Percentiles rank a stretch among this genome's conserved stretches.
phyloP scores from a whole-genome alignment of 2,329 filamentous ascomycete species.

The Alternaria atra region DNA sequence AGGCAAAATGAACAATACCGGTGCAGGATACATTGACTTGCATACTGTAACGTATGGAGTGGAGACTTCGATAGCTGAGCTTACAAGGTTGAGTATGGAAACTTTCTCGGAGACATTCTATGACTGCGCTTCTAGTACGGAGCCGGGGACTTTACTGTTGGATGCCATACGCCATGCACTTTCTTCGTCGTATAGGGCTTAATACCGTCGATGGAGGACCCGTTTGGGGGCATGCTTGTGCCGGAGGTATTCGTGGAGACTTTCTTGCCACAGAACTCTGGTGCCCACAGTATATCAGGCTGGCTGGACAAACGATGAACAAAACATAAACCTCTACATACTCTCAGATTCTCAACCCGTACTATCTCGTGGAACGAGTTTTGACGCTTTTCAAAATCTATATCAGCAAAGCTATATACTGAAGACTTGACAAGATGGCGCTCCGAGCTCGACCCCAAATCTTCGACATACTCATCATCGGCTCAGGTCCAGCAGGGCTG shows the following conservation, averaged over 20 bases:
- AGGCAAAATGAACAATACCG: too few relatives aligned
- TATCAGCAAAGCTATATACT: background rate
- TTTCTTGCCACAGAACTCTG: background rate
- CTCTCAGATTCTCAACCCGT: background rate
- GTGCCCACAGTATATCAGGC: background rate
- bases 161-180: background rate
- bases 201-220: background rate
- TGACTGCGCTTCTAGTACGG: background rate
- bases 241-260: background rate
- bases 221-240: background rate
- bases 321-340: background rate
- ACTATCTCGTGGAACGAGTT: background rate
- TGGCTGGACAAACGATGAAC: background rate
- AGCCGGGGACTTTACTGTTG: background rate
- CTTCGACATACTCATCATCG: constrained; percentile 46
- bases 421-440: constrained; percentile 1
- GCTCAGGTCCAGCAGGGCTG: constrained; percentile 58
- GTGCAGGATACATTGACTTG: too few relatives aligned
- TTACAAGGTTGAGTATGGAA: background rate
- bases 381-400: background rate
- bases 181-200: background rate
- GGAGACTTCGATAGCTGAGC: too few relatives aligned
- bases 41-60: background rate
- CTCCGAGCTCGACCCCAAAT: constrained; percentile 7
- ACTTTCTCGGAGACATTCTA: constrained; percentile 5